Evolutionary conservation across 257 asterid genomes (phyloP).

Genomic region (Voacanga thouarsii): DNA sequence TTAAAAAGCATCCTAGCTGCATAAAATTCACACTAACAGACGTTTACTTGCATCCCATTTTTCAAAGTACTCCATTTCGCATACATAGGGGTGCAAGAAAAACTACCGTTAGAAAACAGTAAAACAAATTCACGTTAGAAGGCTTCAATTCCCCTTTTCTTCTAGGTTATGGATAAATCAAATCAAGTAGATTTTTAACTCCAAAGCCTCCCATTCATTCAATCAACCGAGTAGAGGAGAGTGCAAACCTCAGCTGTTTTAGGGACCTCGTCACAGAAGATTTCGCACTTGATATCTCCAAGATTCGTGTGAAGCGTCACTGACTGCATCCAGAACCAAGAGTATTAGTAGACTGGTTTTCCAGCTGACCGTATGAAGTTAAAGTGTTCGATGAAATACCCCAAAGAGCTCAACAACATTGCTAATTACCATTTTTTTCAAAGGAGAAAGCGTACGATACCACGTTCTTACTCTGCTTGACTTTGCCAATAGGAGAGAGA

Average conservation of each 20-base stretch:
- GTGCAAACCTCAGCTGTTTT: constrained; percentile 74
- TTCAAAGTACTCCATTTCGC: not conserved
- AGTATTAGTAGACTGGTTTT: not conserved
- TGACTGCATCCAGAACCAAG: constrained; percentile 43
- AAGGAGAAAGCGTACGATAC: not conserved
- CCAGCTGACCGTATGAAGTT: constrained; percentile 2
- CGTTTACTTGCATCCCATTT: not conserved
- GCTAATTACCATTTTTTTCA: constrained; percentile 4
- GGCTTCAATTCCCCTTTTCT: not conserved
- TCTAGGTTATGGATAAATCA: not conserved
- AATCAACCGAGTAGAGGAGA: not conserved
- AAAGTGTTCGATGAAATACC: constrained; percentile 46
- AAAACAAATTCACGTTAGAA: not conserved
- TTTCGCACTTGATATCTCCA: constrained; percentile 97
- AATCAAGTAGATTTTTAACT: not conserved
- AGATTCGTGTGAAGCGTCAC: constrained; percentile 94
- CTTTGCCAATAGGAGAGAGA: not conserved
- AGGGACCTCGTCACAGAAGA: constrained; percentile 94
- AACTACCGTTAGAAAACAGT: not conserved
- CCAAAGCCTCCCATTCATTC: not conserved
- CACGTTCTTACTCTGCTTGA: not conserved
- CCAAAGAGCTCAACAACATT: not conserved
- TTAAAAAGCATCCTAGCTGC: not conserved
- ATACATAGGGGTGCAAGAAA: not conserved
- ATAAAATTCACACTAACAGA: not conserved